A percentile compares a stretch with the other conserved stretches of the same genome.
Conservation (phyloP, 352 stramenopile genomes). For the Phytopythium montanum region DNA sequence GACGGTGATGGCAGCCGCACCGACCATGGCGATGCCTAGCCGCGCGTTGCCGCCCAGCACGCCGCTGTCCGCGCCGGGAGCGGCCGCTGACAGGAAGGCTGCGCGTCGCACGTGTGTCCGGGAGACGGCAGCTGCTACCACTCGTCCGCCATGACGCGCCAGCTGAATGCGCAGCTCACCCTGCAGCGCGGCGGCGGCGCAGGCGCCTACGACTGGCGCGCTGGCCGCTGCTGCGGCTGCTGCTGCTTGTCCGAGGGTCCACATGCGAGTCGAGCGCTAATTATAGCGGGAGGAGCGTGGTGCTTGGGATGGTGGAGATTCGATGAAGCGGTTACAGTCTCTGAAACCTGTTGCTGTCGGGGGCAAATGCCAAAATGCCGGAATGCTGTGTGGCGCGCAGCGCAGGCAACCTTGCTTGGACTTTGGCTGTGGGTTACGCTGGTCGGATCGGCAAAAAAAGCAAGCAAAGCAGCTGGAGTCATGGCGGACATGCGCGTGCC, state of each 20-base stretch:
- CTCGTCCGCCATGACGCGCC: slow-evolving; percentile 3
- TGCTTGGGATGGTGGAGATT: not conserved
- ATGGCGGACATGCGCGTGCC: not conserved
- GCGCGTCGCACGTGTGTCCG: slow-evolving; percentile 28
- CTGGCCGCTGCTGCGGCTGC: not conserved
- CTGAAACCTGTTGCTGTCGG: not conserved
- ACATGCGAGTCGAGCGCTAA: not conserved
- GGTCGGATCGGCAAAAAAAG: slow-evolving; percentile 3
- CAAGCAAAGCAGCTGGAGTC: slow-evolving; percentile 2
- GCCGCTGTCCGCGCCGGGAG: not conserved
- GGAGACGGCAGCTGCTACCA: slow-evolving; percentile 10
- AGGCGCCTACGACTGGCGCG: slow-evolving; percentile 2
- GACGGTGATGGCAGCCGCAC: slow-evolving; percentile 45
- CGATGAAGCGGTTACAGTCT: not conserved
- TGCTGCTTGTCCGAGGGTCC: not conserved
- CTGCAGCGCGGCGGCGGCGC: slow-evolving; percentile 4
- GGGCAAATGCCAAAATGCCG: not conserved
- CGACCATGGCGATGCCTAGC: slow-evolving; percentile 44
- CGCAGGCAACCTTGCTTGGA: not conserved
- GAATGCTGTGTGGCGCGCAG: too few relatives aligned
- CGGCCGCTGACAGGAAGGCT: not conserved
- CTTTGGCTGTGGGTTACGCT: not conserved
- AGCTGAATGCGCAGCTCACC: slow-evolving; percentile 7
- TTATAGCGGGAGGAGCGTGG: not conserved
- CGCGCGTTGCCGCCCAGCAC: slow-evolving; percentile 8